Evolutionary conservation across 2,329 filamentous ascomycete species (phyloP), one percentile per base, ranked within the genome.

Genomic region (Neofusicoccum sp.): DNA sequence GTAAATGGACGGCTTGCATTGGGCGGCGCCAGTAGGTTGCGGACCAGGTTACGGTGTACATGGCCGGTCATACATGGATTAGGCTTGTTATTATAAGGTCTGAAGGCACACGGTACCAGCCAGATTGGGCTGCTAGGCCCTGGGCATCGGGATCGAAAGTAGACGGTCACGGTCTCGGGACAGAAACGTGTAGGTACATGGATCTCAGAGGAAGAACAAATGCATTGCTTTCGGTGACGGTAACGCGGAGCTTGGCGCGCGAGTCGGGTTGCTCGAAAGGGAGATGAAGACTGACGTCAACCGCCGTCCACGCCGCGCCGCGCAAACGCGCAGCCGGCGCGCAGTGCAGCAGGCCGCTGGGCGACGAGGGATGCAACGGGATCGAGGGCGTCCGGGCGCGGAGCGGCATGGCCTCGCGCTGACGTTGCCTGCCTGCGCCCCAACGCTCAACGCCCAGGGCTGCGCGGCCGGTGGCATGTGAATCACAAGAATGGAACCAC

Each of bases 1-100:
- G 68, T 74, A 60, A 31, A 44, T 24, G 48, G 28, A 26, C 8
- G 30, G 28, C 24, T 58, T 47, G 54, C 54, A 58, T 58, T 58
- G 54, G 54, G 54, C 41, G 54, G 54, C 54, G 54, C 40, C 14
- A 56, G 12, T 36, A 6, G 24, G 49, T 28, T 30, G 20, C 31
- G 20, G 16, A 44, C n/a, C 24, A 24, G 49, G 49, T 11, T 41
- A 16, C 16, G 34, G 34, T 53, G n/a, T 54, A 54, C 6, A 56
- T 44, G 26, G 28, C 45, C 45, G 45, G 28, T 48, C 34, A 48
- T 34, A n/a, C n/a, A 33, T 30, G 30, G 45, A 9, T 20, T 20
- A 33, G 45, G 43, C 24, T 30, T 24, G 24, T 7, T 24, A 14
- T 30, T n/a, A 30, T 30, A 11, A n/a, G 36, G 11, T 12, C 40